Base-by-base conservation (phyloP, 2,329 filamentous ascomycete species). In the Onygena corvina region DNA sequence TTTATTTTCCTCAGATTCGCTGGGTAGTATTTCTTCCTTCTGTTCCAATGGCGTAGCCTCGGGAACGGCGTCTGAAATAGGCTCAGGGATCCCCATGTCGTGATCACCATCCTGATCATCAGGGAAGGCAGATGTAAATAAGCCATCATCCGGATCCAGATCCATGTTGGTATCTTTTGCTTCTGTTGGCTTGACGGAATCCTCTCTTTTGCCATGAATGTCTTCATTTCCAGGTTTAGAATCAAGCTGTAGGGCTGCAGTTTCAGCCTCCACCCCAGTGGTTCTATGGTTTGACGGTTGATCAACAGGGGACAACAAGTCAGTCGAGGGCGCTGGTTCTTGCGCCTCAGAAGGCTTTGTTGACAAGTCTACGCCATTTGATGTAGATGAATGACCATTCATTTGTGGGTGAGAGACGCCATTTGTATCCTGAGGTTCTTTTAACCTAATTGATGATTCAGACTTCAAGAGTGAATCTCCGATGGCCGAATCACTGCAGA, bases 361-460 rank as follows among this genome's bases (percentile, higher is more conserved):
- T 23, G 21, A 25, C 16, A 23, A 27, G 2, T 6, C 35, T 11
- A 49, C 25, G 23, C 47, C 47, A 30, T 49, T 49, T 42, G 35
- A 40, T 42, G 42, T 40, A 14, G 47, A 35, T 8, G 51, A 46
- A n/a, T 36, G 30, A 3, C 46, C 49, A 35, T 53, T 51, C n/a
- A 44, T 16, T 14, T 47, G n/a, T 42, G 52, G 47, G 4, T 47
- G 46, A 16, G 48, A 34, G n/a, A 12, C 44, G 12, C 49, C 49
- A 14, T 42, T 42, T 21, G 38, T 21, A 3, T 12, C 12, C 12
- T 20, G 21, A 27, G 38, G 8, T 27, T 14, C 38, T 23, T 4
- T n/a, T 20, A n/a, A 23, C 14, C 16, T 12, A 14, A 12, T 5
- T 3, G 8, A 12, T 29, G 38, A 16, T n/a, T 42, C 23, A n/a